Conservation (phyloP, 2,329 filamentous ascomycete species). For the Gaeumannomyces tritici region DNA sequence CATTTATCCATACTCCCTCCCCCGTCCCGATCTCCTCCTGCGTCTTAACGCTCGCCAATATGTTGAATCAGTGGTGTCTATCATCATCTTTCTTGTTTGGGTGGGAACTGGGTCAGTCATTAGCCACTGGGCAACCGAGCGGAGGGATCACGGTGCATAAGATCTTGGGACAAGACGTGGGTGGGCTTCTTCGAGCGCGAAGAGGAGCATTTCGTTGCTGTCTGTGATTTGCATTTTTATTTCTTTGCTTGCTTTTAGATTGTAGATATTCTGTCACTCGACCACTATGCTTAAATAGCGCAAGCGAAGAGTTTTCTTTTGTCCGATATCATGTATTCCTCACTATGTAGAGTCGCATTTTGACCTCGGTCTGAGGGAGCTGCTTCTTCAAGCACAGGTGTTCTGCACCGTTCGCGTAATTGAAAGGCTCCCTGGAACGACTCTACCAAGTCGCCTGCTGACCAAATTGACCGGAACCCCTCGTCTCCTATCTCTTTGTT, state of each 20-base stretch:
- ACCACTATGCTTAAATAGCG: neutral
- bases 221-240: neutral
- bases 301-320: neutral
- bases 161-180: neutral
- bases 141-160: neutral
- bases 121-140: neutral
- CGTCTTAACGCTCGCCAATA: neutral
- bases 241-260: neutral
- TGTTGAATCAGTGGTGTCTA: neutral
- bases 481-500: too few species aligned
- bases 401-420: too few species aligned
- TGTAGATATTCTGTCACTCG: neutral
- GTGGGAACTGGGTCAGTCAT: neutral
- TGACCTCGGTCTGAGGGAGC: too few species aligned
- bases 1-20: too few species aligned
- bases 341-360: too few species aligned
- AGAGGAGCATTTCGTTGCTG: neutral
- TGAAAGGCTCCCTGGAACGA: too few species aligned
- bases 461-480: too few species aligned
- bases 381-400: too few species aligned
- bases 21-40: neutral
- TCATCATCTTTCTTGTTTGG: neutral
- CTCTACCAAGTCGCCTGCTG: too few species aligned
- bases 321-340: too few species aligned
- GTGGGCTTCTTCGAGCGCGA: neutral